phyloP scores from a whole-genome alignment of 768 basidiomycete species.

The Termitomyces sp. region DNA sequence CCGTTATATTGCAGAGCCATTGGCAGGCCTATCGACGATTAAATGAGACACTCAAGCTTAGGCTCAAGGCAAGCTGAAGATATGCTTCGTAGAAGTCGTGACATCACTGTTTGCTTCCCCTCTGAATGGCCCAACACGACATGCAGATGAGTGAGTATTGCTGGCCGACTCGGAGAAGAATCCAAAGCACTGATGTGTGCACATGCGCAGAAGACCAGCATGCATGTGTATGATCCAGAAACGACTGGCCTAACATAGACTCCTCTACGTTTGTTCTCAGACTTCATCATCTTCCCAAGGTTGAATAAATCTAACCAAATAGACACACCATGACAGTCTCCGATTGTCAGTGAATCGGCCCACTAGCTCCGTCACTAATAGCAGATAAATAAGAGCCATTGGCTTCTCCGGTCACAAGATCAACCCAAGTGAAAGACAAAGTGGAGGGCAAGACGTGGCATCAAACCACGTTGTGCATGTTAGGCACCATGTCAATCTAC shows the following conservation, averaged over 20 bases:
- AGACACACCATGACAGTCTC: neutral
- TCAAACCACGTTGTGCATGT: neutral
- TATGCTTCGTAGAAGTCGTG: neutral
- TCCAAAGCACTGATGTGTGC: neutral
- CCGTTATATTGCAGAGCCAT: neutral
- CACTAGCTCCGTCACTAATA: neutral
- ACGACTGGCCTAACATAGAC: neutral
- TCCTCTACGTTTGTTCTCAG: neutral
- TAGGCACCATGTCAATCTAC: neutral
- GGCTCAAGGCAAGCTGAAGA: neutral
- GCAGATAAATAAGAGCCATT: neutral
- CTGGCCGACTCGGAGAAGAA: neutral
- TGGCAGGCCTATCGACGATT: neutral
- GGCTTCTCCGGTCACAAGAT: neutral
- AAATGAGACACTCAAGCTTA: neutral
- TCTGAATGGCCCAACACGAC: neutral
- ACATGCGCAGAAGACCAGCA: neutral
- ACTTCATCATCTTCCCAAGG: neutral
- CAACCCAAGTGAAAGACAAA: neutral
- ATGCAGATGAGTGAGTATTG: neutral
- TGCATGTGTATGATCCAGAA: neutral
- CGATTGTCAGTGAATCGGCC: neutral
- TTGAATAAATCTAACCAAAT: neutral
- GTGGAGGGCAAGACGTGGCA: neutral
- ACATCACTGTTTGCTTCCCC: neutral